phyloP scores from a whole-genome alignment of 352 stramenopile genomes.

The Globisporangium uncinulatum region DNA sequence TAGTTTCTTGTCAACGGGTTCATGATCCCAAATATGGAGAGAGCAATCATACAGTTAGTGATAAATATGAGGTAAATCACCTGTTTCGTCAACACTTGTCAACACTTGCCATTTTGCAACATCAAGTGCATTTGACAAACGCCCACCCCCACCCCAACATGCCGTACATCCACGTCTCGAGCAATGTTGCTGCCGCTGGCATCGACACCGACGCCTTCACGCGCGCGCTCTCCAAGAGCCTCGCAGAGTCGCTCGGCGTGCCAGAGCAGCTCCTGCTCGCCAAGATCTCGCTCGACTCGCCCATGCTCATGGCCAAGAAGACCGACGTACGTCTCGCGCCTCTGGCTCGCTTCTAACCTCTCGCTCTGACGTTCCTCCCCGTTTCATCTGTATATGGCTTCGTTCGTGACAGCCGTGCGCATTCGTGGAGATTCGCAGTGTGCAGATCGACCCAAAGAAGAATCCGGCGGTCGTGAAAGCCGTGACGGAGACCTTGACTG shows the following conservation, averaged over 20 bases:
- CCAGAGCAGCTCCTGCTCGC: conserved; percentile 35
- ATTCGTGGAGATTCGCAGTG: conserved; percentile 25
- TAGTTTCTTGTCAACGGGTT: too few species aligned
- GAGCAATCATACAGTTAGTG: too few species aligned
- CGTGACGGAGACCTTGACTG: conserved; percentile 16
- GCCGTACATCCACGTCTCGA: conserved; percentile 36
- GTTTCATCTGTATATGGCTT: background rate
- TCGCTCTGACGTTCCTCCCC: too few species aligned
- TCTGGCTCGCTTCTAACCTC: background rate
- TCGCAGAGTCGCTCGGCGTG: conserved; percentile 25
- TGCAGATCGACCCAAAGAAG: conserved; percentile 21
- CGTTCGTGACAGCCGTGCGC: conserved; percentile 23
- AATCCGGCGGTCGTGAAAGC: conserved; percentile 22
- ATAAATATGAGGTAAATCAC: too few species aligned
- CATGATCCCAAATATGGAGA: too few species aligned
- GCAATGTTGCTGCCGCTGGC: conserved; percentile 30
- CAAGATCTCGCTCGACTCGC: conserved; percentile 29
- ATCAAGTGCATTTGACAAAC: background rate
- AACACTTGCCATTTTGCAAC: background rate
- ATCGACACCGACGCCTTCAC: conserved; percentile 24
- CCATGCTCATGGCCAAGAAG: conserved; percentile 26
- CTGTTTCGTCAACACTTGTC: background rate
- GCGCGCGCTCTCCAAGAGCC: conserved; percentile 31
- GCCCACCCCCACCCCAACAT: conserved; percentile 9
- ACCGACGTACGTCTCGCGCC: conserved; percentile 14